Conservation (phyloP, 2,329 filamentous ascomycete species). For the Alternaria tenuissima region DNA sequence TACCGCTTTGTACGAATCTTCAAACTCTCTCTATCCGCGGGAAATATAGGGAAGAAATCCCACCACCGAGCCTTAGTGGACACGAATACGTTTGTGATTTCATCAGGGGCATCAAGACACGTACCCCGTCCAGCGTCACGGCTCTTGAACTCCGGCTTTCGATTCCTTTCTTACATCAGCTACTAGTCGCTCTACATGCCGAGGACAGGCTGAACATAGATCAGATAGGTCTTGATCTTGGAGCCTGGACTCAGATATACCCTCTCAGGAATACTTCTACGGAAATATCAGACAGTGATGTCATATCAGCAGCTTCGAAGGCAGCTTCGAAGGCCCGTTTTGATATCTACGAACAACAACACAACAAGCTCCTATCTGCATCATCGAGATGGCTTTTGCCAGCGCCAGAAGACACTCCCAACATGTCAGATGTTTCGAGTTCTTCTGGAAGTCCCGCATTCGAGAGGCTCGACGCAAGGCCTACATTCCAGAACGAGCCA, state of each 20-base stretch:
- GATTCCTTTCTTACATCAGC: constrained; percentile 19
- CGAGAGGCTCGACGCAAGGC: not conserved
- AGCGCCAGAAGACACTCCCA: not conserved
- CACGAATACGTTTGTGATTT: constrained; percentile 5
- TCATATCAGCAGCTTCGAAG: constrained; percentile 4
- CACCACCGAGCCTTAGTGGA: constrained; percentile 8
- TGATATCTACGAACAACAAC: constrained; percentile 14
- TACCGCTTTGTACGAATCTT: constrained; percentile 19
- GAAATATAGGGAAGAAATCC: constrained; percentile 12
- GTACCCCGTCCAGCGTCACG: constrained; percentile 17
- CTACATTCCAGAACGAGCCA: constrained; percentile 1
- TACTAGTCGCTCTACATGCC: constrained; percentile 17
- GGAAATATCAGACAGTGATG: constrained; percentile 1
- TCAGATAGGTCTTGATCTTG: constrained; percentile 35
- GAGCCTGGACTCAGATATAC: constrained; percentile 37
- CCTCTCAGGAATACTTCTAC: constrained; percentile 8
- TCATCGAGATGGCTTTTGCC: constrained; percentile 16
- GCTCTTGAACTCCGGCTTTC: constrained; percentile 32
- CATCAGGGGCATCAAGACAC: constrained; percentile 8
- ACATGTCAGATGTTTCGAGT: not conserved
- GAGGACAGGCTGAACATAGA: constrained; percentile 14
- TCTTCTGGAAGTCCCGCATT: not conserved
- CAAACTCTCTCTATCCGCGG: constrained; percentile 34
- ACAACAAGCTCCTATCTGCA: constrained; percentile 6
- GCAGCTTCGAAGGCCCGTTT: constrained; percentile 5